phyloP scores from a whole-genome alignment of 2,329 filamentous ascomycete species.

The Penicillium thymicola region DNA sequence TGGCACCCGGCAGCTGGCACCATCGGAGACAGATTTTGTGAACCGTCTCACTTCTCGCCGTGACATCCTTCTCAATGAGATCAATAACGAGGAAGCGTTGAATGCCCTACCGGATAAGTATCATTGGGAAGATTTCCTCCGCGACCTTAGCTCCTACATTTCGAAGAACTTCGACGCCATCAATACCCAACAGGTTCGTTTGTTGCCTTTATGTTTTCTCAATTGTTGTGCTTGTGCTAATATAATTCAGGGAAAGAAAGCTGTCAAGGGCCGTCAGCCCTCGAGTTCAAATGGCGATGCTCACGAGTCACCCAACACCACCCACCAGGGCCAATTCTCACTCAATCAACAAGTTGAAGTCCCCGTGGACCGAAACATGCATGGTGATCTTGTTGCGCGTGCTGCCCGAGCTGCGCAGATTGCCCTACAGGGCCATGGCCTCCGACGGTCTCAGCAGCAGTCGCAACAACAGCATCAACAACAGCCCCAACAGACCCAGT shows the following conservation, averaged over 20 bases:
- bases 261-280: constrained; percentile 37
- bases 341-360: constrained; percentile 39
- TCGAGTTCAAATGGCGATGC: constrained; percentile 38
- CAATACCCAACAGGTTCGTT: constrained; percentile 46
- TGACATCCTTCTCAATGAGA: constrained; percentile 55
- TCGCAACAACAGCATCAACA: constrained; percentile 33
- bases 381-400: constrained; percentile 47
- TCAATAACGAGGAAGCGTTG: constrained; percentile 50
- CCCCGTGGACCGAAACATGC: constrained; percentile 41
- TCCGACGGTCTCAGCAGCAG: constrained; percentile 36
- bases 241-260: constrained; percentile 35
- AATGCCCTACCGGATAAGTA: constrained; percentile 57
- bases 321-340: constrained; percentile 43
- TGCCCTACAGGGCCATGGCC: constrained; percentile 44
- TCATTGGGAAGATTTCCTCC: constrained; percentile 62
- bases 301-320: constrained; percentile 36
- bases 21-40: constrained; percentile 60
- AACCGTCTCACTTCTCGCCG: constrained; percentile 53
- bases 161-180: constrained; percentile 56
- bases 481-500: constrained; percentile 24
- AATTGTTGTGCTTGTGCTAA: constrained; percentile 18
- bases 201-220: background rate
- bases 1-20: constrained; percentile 53
- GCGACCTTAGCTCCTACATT: constrained; percentile 57
- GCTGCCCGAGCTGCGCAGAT: constrained; percentile 49